Percentiles rank a stretch among this genome's conserved stretches.
These are phyloP conservation scores for Neurospora crassa DNA, from an alignment of 2,329 filamentous ascomycete species.

Conservation along the genomic window DNA sequence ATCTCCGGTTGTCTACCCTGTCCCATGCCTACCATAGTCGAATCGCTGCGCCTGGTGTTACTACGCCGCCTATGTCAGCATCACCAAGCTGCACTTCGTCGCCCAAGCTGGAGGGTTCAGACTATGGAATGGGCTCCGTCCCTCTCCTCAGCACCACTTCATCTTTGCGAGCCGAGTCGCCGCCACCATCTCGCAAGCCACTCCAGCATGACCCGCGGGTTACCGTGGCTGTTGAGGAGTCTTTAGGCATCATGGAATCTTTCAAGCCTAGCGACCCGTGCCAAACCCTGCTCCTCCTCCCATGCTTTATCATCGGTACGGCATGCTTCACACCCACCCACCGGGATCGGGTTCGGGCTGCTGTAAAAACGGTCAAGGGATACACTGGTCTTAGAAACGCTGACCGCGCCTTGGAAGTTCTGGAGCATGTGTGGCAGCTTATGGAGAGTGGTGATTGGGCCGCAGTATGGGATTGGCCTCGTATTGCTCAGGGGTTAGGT, in stretches of 20 bases:
- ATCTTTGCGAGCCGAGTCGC: constrained; percentile 27
- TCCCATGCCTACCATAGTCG: constrained; percentile 7
- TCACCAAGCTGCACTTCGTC: constrained; percentile 27
- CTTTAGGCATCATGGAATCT: constrained; percentile 42
- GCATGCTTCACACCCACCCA: constrained; percentile 45
- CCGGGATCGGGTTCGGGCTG: constrained; percentile 40
- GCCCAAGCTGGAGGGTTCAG: constrained; percentile 15
- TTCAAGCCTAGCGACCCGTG: constrained; percentile 48
- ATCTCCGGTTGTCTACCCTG: background rate
- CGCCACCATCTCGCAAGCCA: constrained; percentile 37
- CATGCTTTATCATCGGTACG: constrained; percentile 52
- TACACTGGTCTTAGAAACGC: constrained; percentile 53
- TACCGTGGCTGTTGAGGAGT: constrained; percentile 45
- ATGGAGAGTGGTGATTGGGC: constrained; percentile 50
- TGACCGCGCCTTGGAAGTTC: constrained; percentile 41
- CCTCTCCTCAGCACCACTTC: constrained; percentile 12
- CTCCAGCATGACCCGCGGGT: constrained; percentile 41
- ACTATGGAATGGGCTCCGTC: constrained; percentile 1
- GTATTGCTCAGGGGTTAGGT: constrained; percentile 40
- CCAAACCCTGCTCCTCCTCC: constrained; percentile 50
- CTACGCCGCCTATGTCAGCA: constrained; percentile 22
- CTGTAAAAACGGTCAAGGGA: constrained; percentile 40
- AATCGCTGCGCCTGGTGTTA: constrained; percentile 12
- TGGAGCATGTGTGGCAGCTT: constrained; percentile 49
- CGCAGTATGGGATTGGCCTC: constrained; percentile 56